Conservation (phyloP, 768 basidiomycete genomes). For the Podaxis rugospora region DNA sequence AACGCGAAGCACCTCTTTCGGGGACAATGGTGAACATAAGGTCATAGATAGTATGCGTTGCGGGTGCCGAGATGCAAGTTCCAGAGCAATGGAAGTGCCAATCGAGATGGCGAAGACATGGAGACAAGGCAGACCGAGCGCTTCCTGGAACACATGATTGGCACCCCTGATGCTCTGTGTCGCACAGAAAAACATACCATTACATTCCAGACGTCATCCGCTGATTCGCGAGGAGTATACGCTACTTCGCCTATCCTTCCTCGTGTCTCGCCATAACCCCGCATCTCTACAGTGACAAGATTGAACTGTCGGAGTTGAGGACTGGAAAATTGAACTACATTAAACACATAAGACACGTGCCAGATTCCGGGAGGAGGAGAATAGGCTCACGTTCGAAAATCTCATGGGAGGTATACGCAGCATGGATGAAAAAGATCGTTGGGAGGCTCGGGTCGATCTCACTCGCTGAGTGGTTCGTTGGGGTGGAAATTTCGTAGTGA, state of each 20-base stretch:
- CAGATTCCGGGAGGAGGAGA: not conserved
- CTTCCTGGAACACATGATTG: slow-evolving; percentile 19
- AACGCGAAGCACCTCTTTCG: slow-evolving; percentile 24
- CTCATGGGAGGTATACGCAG: slow-evolving; percentile 27
- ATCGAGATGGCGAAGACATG: slow-evolving; percentile 34
- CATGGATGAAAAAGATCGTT: slow-evolving; percentile 33
- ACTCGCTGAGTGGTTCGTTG: slow-evolving; percentile 23
- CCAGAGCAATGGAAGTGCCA: slow-evolving; percentile 27
- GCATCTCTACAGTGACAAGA: slow-evolving; percentile 30
- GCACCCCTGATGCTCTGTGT: not conserved
- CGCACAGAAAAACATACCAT: slow-evolving; percentile 21
- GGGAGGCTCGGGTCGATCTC: slow-evolving; percentile 30
- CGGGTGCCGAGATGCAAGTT: slow-evolving; percentile 28
- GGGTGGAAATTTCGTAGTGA: slow-evolving; percentile 34
- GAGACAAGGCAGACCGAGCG: slow-evolving; percentile 26
- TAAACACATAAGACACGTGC: not conserved
- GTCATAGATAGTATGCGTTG: slow-evolving; percentile 27
- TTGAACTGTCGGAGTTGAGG: slow-evolving; percentile 32
- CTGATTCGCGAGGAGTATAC: slow-evolving; percentile 26
- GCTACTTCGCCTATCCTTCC: slow-evolving; percentile 19
- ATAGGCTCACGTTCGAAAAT: slow-evolving; percentile 29
- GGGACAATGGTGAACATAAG: slow-evolving; percentile 31
- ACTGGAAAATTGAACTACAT: slow-evolving; percentile 31
- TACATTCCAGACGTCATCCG: slow-evolving; percentile 26
- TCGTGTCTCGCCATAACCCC: slow-evolving; percentile 27